phyloP scores from a whole-genome alignment of 2,329 filamentous ascomycete species.

The Acephala macrosclerotiorum region DNA sequence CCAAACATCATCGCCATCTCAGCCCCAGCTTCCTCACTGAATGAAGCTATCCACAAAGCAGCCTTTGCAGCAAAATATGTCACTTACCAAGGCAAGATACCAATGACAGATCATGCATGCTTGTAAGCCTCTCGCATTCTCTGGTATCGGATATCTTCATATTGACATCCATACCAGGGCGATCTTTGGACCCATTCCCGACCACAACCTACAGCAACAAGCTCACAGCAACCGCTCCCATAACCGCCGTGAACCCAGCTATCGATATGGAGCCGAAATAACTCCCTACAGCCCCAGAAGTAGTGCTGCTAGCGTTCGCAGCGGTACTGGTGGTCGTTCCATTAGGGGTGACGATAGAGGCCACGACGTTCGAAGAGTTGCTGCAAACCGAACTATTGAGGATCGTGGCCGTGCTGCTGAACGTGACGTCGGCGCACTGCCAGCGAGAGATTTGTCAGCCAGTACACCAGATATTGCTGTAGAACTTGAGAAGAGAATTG shows the following conservation, averaged over 20 bases:
- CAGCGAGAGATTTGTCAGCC: slow-evolving; percentile 6
- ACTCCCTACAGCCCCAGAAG: too few species aligned
- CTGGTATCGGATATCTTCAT: background rate
- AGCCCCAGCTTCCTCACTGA: background rate
- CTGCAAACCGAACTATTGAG: slow-evolving; percentile 59
- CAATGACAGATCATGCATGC: background rate
- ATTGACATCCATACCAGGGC: background rate
- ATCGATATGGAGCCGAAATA: too few species aligned
- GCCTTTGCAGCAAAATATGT: background rate
- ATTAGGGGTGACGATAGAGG: slow-evolving; percentile 33
- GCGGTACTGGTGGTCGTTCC: background rate
- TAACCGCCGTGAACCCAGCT: too few species aligned
- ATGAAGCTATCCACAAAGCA: background rate
- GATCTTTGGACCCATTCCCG: background rate
- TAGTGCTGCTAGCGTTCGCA: too few species aligned
- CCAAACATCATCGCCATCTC: background rate
- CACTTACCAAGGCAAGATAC: background rate
- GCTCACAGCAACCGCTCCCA: background rate
- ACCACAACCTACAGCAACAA: background rate
- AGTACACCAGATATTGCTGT: background rate
- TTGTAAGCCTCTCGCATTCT: background rate
- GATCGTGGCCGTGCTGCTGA: slow-evolving; percentile 59
- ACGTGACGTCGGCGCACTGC: slow-evolving; percentile 80
- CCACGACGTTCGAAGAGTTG: slow-evolving; percentile 63
- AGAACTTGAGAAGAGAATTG: too few species aligned